phyloP scores from a whole-genome alignment of 1,284 basidiomycete species.

The Cryptococcus amylolentus region DNA sequence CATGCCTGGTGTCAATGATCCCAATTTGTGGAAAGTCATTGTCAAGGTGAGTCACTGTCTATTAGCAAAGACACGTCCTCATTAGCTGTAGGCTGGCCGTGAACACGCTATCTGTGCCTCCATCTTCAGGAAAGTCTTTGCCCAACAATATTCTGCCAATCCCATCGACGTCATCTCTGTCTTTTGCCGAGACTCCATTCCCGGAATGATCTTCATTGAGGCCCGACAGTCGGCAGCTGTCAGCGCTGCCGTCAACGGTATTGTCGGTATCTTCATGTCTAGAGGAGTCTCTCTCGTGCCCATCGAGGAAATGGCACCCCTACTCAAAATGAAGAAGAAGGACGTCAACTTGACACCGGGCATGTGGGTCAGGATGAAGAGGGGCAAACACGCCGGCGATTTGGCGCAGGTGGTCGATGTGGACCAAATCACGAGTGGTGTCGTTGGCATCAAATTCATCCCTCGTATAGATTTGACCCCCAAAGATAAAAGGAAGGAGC shows the following conservation, averaged over 20 bases:
- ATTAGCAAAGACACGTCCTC: not conserved
- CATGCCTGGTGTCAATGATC: slow-evolving; percentile 95
- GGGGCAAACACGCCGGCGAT: slow-evolving; percentile 92
- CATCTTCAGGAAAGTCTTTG: slow-evolving; percentile 82
- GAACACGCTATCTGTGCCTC: slow-evolving; percentile 91
- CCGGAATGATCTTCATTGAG: slow-evolving; percentile 94
- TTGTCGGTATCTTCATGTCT: slow-evolving; percentile 81
- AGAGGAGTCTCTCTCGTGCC: slow-evolving; percentile 83
- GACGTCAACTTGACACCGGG: slow-evolving; percentile 79
- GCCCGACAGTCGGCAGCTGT: slow-evolving; percentile 85
- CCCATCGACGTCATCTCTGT: slow-evolving; percentile 85
- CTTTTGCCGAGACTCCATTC: slow-evolving; percentile 91
- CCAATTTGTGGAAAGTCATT: slow-evolving; percentile 91
- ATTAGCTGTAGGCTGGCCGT: slow-evolving; percentile 65
- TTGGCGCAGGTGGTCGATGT: slow-evolving; percentile 93
- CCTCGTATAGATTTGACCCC: slow-evolving; percentile 96
- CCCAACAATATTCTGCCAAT: slow-evolving; percentile 52
- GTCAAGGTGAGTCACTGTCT: slow-evolving; percentile 68
- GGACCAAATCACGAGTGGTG: slow-evolving; percentile 73
- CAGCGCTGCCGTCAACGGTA: slow-evolving; percentile 75
- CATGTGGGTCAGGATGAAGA: slow-evolving; percentile 91
- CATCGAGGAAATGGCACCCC: slow-evolving; percentile 96
- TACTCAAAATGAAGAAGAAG: slow-evolving; percentile 93
- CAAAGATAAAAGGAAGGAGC: slow-evolving; percentile 67
- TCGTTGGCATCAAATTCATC: slow-evolving; percentile 84